Base-by-base conservation (phyloP, 176 grass and related monocot genomes). In the Carex cristatella region DNA sequence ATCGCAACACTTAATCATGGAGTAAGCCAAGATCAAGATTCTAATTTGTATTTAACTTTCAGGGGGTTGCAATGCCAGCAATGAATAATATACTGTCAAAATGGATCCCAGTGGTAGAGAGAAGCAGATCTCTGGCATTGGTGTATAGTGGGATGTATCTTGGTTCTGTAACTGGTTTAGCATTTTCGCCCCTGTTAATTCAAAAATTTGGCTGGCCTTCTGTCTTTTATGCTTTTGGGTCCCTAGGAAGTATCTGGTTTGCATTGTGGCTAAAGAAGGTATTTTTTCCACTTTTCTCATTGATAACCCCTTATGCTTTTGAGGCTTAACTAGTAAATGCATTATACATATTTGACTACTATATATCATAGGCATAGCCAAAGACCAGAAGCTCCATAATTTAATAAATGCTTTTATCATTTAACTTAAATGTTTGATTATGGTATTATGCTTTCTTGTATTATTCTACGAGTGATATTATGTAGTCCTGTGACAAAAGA, bases 81-180 rank as follows among this genome's bases (percentile, higher is more conserved):
- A 98, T 98, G 95, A 98, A 98, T 79, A 98, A 98, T 56, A 92
- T 95, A 63, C 86, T 98, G 28, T 98, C 95, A 40, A 98, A 93
- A 88, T 98, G 95, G 95, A 86, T 98, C 74, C 95, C 95, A 46
- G 93, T 98, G 77, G 94, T 86, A 57, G 95, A 98, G 90, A 95
- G 95, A 85, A 98, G 95, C 89, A 93, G 95, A 89, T 95, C 95
- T 11, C 91, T 98, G 82, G 83, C 95, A 40, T 80, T 98, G 13
- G 95, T 98, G 3, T 98, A 98, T 88, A 98, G 95, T 55, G 95
- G 93, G 74, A 98, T 98, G 95, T 98, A 98, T 59, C 92, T 98
- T 87, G 95, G 95, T 61, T 98, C 95, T 49, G 95, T 98, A 53
- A 93, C 91, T 7, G 95, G 95, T 84, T 90, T 98, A 15, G 89